Percentiles rank a stretch among this genome's conserved stretches.
These are phyloP conservation scores for Closterium sp. DNA, from an alignment of 139 green algal genomes.

Conservation along the genomic window DNA sequence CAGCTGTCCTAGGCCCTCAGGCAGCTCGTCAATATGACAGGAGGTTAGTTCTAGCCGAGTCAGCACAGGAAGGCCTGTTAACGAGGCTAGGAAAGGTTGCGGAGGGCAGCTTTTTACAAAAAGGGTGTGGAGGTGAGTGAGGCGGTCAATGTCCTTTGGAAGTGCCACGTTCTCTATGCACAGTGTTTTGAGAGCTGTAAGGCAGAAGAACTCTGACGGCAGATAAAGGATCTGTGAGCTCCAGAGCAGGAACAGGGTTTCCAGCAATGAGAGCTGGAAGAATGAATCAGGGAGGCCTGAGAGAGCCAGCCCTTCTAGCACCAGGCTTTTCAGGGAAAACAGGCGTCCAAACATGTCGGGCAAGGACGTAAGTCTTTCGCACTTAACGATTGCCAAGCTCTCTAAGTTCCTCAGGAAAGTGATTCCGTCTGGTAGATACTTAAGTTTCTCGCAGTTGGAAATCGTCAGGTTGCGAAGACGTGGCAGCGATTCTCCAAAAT, in stretches of 20 bases:
- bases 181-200: background rate
- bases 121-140: background rate
- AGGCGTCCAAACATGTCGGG: too few species aligned
- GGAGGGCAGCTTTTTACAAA: background rate
- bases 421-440: background rate
- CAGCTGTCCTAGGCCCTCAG: background rate
- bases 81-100: background rate
- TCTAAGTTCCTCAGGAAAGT: background rate
- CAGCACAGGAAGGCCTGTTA: background rate
- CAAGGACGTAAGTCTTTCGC: background rate
- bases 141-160: background rate
- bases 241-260: background rate
- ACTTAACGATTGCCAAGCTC: background rate
- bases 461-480: background rate
- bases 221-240: background rate
- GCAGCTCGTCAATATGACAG: background rate
- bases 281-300: background rate
- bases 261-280: background rate
- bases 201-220: background rate
- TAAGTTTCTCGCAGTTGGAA: background rate
- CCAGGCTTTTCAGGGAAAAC: background rate
- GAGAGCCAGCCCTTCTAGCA: background rate
- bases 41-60: background rate
- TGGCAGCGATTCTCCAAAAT: background rate
- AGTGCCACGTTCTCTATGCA: background rate